Conservation (phyloP, 2,329 filamentous ascomycete species). For the Tolypocladium ophioglossoides region DNA sequence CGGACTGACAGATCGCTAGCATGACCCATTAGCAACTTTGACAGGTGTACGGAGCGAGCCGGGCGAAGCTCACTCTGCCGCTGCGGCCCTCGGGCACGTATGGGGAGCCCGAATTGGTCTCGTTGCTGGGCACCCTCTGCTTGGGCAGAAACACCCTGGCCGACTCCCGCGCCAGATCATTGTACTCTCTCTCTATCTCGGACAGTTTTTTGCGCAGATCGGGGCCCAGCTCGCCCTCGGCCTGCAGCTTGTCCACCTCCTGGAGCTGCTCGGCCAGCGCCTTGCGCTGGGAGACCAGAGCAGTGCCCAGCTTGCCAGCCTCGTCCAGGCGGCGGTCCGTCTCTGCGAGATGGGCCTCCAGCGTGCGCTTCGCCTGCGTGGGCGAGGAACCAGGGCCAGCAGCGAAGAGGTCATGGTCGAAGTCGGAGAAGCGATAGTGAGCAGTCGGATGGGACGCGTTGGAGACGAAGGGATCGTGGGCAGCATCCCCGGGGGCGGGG, state of each 20-base stretch:
- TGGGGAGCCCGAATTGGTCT: slow-evolving; percentile 41
- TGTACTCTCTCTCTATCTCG: slow-evolving; percentile 89
- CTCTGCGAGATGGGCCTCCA: slow-evolving; percentile 86
- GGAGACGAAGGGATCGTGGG: slow-evolving; percentile 48
- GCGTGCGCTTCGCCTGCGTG: slow-evolving; percentile 73
- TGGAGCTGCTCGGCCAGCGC: slow-evolving; percentile 71
- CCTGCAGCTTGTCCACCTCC: slow-evolving; percentile 70
- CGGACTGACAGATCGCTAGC: slow-evolving; percentile 58
- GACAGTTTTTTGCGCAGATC: slow-evolving; percentile 74
- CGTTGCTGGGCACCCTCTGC: slow-evolving; percentile 65
- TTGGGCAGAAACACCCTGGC: slow-evolving; percentile 81
- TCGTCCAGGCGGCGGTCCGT: slow-evolving; percentile 88
- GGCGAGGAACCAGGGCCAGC: slow-evolving; percentile 70
- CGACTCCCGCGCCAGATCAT: slow-evolving; percentile 83
- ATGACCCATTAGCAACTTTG: slow-evolving; percentile 2
- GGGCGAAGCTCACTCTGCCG: slow-evolving; percentile 35
- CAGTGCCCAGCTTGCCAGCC: slow-evolving; percentile 78
- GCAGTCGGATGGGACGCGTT: slow-evolving; percentile 30
- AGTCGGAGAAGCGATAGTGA: slow-evolving; percentile 67
- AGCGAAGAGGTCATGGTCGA: slow-evolving; percentile 71
- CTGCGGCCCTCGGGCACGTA: slow-evolving; percentile 41
- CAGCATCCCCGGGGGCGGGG: slow-evolving; percentile 22
- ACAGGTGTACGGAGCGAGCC: background rate
- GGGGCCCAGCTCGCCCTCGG: slow-evolving; percentile 67
- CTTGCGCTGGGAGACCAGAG: slow-evolving; percentile 77